Percentiles rank a stretch among this genome's conserved stretches.
These are phyloP conservation scores for Podospora appendiculata DNA, from an alignment of 495 filamentous ascomycete genomes.

Conservation along the genomic window DNA sequence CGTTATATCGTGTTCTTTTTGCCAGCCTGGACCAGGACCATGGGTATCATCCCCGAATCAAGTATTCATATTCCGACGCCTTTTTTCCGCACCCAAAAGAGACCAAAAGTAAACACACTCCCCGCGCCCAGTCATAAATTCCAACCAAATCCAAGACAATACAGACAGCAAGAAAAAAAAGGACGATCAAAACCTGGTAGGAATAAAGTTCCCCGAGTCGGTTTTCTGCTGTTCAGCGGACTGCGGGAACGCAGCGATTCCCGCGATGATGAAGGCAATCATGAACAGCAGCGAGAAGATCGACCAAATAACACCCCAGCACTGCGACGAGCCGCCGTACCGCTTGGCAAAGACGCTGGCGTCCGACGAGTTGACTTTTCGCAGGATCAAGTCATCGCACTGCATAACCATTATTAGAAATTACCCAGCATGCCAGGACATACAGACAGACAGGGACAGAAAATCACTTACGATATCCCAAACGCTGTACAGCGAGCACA, in stretches of 20 bases:
- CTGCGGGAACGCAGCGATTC: slow-evolving; percentile 67
- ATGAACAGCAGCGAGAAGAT: slow-evolving; percentile 63
- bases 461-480: slow-evolving; percentile 67
- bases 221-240: slow-evolving; percentile 58
- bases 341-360: slow-evolving; percentile 72
- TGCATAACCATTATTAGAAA: not conserved
- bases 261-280: slow-evolving; percentile 61
- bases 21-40: too few relatives aligned
- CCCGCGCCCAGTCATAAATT: too few relatives aligned
- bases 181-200: slow-evolving; percentile 22
- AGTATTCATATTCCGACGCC: too few relatives aligned
- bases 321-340: slow-evolving; percentile 72
- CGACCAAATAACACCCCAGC: slow-evolving; percentile 76
- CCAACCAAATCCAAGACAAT: not conserved
- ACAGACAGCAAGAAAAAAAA: not conserved
- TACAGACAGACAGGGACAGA: not conserved
- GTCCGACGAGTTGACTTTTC: slow-evolving; percentile 74
- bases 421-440: too few relatives aligned
- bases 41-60: too few relatives aligned
- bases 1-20: too few relatives aligned
- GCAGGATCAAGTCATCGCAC: slow-evolving; percentile 75
- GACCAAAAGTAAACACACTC: too few relatives aligned
- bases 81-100: too few relatives aligned
- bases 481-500: slow-evolving; percentile 68
- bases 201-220: slow-evolving; percentile 60